These are phyloP conservation scores for Gigaspora rosea DNA, from an alignment of 192 early-diverging fungal species.

Conservation along the genomic window DNA sequence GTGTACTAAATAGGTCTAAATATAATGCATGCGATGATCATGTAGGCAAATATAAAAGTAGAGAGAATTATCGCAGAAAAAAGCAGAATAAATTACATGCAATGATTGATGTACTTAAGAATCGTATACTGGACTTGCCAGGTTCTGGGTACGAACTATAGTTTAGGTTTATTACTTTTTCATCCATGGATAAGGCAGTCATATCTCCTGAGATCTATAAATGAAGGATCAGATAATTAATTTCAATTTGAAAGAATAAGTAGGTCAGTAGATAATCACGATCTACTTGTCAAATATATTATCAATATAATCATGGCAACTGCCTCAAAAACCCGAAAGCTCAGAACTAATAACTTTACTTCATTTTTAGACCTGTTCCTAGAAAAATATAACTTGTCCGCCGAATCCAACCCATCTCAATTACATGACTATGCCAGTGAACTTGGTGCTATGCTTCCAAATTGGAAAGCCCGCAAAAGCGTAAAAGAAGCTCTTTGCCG, in stretches of 20 bases:
- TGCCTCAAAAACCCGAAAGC: slow-evolving; percentile 6
- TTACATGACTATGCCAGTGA: slow-evolving; percentile 2
- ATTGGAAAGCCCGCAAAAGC: slow-evolving; percentile 5
- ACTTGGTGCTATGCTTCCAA: slow-evolving; percentile 10
- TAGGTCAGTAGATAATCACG: not conserved
- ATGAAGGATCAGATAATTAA: not conserved
- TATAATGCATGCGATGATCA: no score
- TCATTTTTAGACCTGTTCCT: slow-evolving; percentile 3
- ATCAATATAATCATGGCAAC: slow-evolving; percentile 1
- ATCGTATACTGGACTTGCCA: slow-evolving; percentile 4
- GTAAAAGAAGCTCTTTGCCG: slow-evolving; percentile 7
- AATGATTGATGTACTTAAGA: not conserved
- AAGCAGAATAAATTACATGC: not conserved
- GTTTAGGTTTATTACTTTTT: no score
- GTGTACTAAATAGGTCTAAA: no score
- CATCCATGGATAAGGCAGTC: no score
- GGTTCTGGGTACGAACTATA: not conserved
- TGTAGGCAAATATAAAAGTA: no score
- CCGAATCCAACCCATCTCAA: not conserved
- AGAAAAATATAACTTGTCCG: not conserved
- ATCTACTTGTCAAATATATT: slow-evolving; percentile 4
- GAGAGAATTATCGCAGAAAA: not conserved
- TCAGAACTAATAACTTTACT: slow-evolving; percentile 10
- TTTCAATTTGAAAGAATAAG: no score
- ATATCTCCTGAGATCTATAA: no score